Conservation (phyloP, 1,139 yeast species). For the Diutina neorugosa region DNA sequence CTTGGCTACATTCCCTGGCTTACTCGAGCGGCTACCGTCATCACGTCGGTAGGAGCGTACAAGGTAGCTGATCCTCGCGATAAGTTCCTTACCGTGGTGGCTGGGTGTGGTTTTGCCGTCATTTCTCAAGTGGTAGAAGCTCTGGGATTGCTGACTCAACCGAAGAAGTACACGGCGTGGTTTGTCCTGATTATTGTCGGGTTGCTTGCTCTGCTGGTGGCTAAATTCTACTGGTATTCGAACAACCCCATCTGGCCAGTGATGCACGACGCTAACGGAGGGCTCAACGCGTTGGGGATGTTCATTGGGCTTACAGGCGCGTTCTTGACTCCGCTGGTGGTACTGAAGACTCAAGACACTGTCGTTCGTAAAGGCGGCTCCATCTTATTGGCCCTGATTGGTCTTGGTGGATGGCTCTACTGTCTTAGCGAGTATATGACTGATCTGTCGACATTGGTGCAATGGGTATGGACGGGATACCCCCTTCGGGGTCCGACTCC, state of each 20-base stretch:
- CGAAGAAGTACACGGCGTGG: constrained; percentile 36
- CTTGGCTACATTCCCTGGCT: constrained; percentile 30
- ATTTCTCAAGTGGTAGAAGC: constrained; percentile 55
- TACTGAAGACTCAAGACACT: neutral
- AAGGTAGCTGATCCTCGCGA: constrained; percentile 52
- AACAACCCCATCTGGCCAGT: constrained; percentile 97
- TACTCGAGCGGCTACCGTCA: constrained; percentile 43
- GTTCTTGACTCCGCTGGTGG: constrained; percentile 27
- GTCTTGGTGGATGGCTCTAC: constrained; percentile 69
- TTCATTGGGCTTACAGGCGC: constrained; percentile 56
- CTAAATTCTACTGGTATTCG: constrained; percentile 67
- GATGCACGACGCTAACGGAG: constrained; percentile 78
- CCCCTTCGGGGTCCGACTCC: constrained; percentile 83
- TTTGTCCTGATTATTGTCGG: constrained; percentile 62
- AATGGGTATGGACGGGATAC: constrained; percentile 94
- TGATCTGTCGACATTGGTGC: constrained; percentile 73
- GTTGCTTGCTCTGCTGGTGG: constrained; percentile 54
- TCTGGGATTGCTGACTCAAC: constrained; percentile 29
- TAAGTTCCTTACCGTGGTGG: constrained; percentile 52
- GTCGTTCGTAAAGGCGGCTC: constrained; percentile 21
- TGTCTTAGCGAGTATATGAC: constrained; percentile 63
- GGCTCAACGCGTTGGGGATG: constrained; percentile 67
- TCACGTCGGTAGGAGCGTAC: constrained; percentile 70
- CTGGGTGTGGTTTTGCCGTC: constrained; percentile 55
- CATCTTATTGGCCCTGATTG: constrained; percentile 42